Evolutionary conservation across 2,329 filamentous ascomycete species (phyloP).

Genomic region (Chalaropsis thielavioides): DNA sequence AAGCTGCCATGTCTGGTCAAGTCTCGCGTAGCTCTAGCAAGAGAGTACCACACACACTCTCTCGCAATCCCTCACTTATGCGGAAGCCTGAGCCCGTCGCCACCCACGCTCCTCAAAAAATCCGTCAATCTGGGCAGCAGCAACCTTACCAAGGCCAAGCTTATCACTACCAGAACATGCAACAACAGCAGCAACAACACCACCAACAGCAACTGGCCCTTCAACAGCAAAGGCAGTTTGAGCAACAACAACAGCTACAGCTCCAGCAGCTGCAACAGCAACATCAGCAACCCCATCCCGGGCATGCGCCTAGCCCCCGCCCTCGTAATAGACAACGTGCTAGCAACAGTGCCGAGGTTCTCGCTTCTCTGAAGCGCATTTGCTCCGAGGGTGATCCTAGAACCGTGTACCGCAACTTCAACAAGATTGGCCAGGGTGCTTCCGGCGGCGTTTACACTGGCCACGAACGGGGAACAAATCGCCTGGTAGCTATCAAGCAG

Average conservation of each 20-base stretch:
- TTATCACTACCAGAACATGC: constrained; percentile 18
- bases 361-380: constrained; percentile 71
- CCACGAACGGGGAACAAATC: constrained; percentile 68
- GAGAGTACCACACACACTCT: constrained; percentile 36
- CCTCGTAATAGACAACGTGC: constrained; percentile 66
- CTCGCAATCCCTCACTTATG: constrained; percentile 32
- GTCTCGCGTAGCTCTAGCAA: constrained; percentile 63
- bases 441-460: constrained; percentile 92
- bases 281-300: constrained; percentile 22
- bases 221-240: constrained; percentile 13
- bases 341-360: constrained; percentile 68
- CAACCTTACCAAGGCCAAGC: constrained; percentile 13
- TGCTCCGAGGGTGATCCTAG: constrained; percentile 83
- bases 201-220: constrained; percentile 19
- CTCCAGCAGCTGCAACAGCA: constrained; percentile 25
- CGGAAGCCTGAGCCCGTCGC: constrained; percentile 22
- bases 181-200: constrained; percentile 11
- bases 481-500: constrained; percentile 94
- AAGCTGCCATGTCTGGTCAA: constrained; percentile 60
- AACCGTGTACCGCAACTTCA: constrained; percentile 71
- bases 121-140: constrained; percentile 11
- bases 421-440: constrained; percentile 93
- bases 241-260: constrained; percentile 27
- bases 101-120: constrained; percentile 6
- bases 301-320: constrained; percentile 39